phyloP scores from a whole-genome alignment of 2,329 filamentous ascomycete genomes.

The Cucurbitaria berberidis region DNA sequence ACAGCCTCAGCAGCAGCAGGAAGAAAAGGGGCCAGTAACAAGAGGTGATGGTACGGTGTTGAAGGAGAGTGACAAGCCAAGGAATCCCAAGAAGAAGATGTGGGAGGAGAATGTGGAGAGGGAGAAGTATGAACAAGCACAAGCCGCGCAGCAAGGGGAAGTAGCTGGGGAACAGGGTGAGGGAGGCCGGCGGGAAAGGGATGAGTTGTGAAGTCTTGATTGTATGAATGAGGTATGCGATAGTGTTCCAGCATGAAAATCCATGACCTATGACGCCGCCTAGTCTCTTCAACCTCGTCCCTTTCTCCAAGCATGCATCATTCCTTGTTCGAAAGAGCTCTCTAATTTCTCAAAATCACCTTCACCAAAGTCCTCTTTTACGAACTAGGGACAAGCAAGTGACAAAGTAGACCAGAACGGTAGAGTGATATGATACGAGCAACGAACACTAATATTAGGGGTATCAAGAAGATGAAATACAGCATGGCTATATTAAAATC shows the following conservation, averaged over 20 bases:
- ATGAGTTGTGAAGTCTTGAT: conserved; percentile 9
- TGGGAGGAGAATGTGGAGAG: conserved; percentile 59
- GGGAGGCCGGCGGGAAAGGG: conserved; percentile 9
- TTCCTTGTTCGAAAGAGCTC: not conserved
- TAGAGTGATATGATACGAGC: too few relatives aligned
- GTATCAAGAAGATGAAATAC: too few relatives aligned
- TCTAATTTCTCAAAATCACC: too few relatives aligned
- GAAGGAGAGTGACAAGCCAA: conserved; percentile 47
- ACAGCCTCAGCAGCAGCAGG: conserved; percentile 23
- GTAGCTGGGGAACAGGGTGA: not conserved
- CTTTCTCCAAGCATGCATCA: not conserved
- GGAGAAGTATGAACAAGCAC: conserved; percentile 35
- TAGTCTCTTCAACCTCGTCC: not conserved
- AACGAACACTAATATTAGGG: too few relatives aligned
- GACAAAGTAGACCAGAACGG: too few relatives aligned
- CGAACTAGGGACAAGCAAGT: too few relatives aligned
- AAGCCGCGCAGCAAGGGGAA: conserved; percentile 15
- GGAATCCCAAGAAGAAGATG: conserved; percentile 67
- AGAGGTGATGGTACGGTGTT: conserved; percentile 56
- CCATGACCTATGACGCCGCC: not conserved
- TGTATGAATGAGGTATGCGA: not conserved
- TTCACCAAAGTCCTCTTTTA: too few relatives aligned
- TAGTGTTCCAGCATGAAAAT: not conserved
- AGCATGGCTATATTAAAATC: too few relatives aligned
- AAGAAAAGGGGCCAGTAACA: conserved; percentile 42